Evolutionary conservation across 1,139 yeast genomes (phyloP).

Genomic region (Saccharomyces hybrid): DNA sequence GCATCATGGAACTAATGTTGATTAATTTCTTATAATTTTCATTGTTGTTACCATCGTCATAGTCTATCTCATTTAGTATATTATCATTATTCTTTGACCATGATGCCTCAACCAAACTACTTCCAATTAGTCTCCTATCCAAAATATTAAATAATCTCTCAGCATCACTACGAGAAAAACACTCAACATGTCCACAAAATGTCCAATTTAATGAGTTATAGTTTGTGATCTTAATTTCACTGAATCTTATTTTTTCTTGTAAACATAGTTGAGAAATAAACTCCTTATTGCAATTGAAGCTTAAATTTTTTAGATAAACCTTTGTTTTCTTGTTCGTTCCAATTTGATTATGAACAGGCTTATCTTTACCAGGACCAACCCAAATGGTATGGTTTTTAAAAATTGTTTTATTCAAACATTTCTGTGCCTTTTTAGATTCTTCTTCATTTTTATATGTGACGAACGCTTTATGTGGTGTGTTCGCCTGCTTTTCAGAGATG

Average conservation of each 20-base stretch:
- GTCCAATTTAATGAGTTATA: conserved; percentile 16
- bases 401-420: conserved; percentile 22
- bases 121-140: conserved; percentile 21
- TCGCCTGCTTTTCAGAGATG: conserved; percentile 33
- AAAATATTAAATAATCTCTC: conserved; percentile 15
- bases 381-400: conserved; percentile 28
- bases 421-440: conserved; percentile 30
- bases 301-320: conserved; percentile 22
- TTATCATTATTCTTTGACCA: conserved; percentile 12
- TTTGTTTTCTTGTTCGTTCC: conserved; percentile 12
- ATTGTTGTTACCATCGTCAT: not conserved
- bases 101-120: conserved; percentile 18
- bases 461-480: conserved; percentile 41
- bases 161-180: conserved; percentile 18
- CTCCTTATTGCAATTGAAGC: conserved; percentile 20
- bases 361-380: conserved; percentile 33
- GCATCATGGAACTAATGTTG: not conserved
- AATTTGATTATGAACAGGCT: conserved; percentile 5
- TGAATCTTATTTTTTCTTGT: conserved; percentile 17
- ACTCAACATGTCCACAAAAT: conserved; percentile 20
- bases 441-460: conserved; percentile 35
- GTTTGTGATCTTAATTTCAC: conserved; percentile 10
- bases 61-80: not conserved
- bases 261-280: conserved; percentile 13
- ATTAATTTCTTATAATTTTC: not conserved